Conservation (phyloP, 805 yeast genomes). For the Metschnikowia proteae region DNA sequence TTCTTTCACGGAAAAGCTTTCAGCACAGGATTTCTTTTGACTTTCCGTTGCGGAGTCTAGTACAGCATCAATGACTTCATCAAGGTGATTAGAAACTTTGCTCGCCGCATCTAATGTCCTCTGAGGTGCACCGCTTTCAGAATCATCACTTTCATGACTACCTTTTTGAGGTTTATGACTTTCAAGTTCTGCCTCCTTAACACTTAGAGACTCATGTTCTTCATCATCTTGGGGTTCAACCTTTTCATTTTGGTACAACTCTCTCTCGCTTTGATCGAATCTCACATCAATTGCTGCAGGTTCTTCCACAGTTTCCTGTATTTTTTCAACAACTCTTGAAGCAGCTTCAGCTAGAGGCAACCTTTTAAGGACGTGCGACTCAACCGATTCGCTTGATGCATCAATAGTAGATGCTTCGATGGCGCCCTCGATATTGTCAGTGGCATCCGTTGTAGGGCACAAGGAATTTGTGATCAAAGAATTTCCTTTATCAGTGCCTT, state of each 20-base stretch:
- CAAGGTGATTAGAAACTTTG: background rate
- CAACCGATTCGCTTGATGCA: background rate
- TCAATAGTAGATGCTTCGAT: background rate
- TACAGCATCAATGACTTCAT: background rate
- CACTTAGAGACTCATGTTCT: too few relatives aligned
- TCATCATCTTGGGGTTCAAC: too few relatives aligned
- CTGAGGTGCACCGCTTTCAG: background rate
- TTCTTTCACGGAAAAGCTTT: background rate
- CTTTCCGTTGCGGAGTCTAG: background rate
- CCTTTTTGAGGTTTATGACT: too few relatives aligned
- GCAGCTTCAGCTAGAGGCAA: background rate
- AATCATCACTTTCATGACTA: background rate
- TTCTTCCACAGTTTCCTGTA: background rate
- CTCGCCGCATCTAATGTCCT: background rate
- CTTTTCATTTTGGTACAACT: background rate
- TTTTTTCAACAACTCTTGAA: background rate
- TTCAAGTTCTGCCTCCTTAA: background rate
- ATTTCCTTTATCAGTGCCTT: too few relatives aligned
- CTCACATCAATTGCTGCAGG: background rate
- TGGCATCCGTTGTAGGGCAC: background rate
- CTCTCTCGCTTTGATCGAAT: background rate
- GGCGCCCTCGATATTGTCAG: background rate
- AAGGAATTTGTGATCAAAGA: background rate
- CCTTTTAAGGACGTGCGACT: background rate
- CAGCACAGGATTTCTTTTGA: background rate